These are phyloP conservation scores for Postia placenta DNA, from an alignment of 768 basidiomycete genomes.

Conservation along the genomic window DNA sequence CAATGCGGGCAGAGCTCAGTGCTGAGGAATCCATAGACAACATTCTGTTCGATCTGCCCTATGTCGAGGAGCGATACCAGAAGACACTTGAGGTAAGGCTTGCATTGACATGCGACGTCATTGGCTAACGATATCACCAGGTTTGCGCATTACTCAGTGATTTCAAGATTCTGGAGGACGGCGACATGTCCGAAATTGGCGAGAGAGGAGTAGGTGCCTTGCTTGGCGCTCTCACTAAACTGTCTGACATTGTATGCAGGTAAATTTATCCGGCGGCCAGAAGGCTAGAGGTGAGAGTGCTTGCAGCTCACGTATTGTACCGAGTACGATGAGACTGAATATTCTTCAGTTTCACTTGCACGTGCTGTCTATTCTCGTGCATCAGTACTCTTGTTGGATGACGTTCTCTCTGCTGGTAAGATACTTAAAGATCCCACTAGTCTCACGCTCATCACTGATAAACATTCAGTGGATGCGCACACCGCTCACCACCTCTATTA, in stretches of 20 bases:
- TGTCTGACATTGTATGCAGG: too few species aligned
- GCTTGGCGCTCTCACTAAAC: too few species aligned
- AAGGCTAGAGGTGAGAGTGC: conserved; percentile 41
- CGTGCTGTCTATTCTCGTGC: conserved; percentile 90
- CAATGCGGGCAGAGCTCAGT: not conserved
- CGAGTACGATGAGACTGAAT: conserved; percentile 4
- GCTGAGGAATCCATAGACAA: conserved; percentile 38
- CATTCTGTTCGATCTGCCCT: conserved; percentile 78
- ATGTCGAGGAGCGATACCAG: conserved; percentile 65
- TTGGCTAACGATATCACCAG: conserved; percentile 2
- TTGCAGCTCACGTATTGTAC: not conserved
- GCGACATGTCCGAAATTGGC: conserved; percentile 83
- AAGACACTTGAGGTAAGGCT: conserved; percentile 64
- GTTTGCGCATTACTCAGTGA: conserved; percentile 64
- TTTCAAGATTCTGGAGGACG: conserved; percentile 79
- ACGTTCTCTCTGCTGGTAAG: conserved; percentile 53
- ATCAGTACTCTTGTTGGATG: conserved; percentile 76
- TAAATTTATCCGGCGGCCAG: conserved; percentile 49
- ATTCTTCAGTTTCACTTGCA: conserved; percentile 54
- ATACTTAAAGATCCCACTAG: not conserved
- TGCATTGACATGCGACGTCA: not conserved
- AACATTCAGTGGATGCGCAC: conserved; percentile 65
- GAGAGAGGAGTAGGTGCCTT: conserved; percentile 68
- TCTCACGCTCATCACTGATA: too few species aligned
- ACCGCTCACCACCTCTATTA: conserved; percentile 80